Conservation (phyloP, 2,329 filamentous ascomycete species). For the Venturia effusa region DNA sequence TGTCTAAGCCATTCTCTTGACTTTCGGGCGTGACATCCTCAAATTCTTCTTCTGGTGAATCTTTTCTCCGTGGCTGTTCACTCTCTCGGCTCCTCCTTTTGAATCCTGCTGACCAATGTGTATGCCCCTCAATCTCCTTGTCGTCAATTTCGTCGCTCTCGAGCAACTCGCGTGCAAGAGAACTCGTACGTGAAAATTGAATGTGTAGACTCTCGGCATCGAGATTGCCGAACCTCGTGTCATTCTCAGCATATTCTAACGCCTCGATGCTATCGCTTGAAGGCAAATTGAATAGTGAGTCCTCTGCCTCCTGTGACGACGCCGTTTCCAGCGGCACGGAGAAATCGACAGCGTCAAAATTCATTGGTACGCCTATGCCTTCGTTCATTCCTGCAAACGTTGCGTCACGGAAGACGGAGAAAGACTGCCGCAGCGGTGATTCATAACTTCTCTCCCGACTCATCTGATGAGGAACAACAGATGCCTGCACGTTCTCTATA, state of each 20-base stretch:
- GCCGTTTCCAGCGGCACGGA: background rate
- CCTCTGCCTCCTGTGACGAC: background rate
- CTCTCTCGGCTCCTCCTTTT: background rate
- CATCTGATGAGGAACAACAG: background rate
- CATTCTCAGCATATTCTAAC: background rate
- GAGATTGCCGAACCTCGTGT: background rate
- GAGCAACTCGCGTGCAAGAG: background rate
- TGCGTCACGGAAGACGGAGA: constrained; percentile 2
- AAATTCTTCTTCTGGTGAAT: too few species aligned
- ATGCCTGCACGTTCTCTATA: background rate
- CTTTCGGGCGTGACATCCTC: background rate
- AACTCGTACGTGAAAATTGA: background rate
- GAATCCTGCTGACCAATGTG: background rate
- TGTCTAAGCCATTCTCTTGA: background rate
- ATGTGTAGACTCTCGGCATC: background rate
- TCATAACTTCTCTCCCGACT: background rate
- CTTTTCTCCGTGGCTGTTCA: background rate
- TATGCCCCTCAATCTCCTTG: background rate
- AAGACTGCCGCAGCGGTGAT: constrained; percentile 4
- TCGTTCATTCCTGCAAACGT: background rate
- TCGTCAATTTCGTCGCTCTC: background rate
- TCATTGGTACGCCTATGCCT: background rate
- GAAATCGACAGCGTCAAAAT: background rate
- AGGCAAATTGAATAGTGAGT: background rate
- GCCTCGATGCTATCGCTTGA: constrained; percentile 1